Percentiles rank a stretch among this genome's conserved stretches.
Conservation (phyloP, 192 early-diverging fungal genomes). For the Gaertneriomyces semiglobifer region DNA sequence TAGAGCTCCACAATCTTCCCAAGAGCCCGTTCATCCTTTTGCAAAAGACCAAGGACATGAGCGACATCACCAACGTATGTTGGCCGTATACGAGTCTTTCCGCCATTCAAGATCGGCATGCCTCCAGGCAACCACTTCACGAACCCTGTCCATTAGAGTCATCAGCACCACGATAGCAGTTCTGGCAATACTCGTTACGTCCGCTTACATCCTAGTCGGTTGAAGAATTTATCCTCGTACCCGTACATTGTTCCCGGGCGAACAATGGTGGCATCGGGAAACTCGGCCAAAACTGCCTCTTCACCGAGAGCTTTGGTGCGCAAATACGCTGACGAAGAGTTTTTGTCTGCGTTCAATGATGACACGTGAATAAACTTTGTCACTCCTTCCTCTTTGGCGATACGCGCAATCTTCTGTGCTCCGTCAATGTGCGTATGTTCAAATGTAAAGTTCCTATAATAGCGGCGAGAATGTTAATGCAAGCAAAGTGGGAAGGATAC, state of each 20-base stretch:
- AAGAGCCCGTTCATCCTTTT: slow-evolving; percentile 65
- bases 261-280: slow-evolving; percentile 92
- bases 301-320: slow-evolving; percentile 90
- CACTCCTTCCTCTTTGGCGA: slow-evolving; percentile 75
- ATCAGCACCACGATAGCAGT: slow-evolving; percentile 44
- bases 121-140: slow-evolving; percentile 33
- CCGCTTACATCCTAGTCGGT: slow-evolving; percentile 70
- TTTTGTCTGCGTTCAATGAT: slow-evolving; percentile 70
- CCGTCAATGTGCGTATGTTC: slow-evolving; percentile 82
- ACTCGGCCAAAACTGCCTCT: slow-evolving; percentile 78
- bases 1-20: slow-evolving; percentile 90
- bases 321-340: slow-evolving; percentile 74
- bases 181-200: slow-evolving; percentile 30
- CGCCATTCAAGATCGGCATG: slow-evolving; percentile 65
- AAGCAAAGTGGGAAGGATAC: not conserved
- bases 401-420: slow-evolving; percentile 74
- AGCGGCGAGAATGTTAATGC: no score
- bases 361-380: slow-evolving; percentile 87
- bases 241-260: slow-evolving; percentile 87
- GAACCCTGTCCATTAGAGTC: slow-evolving; percentile 22
- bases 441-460: slow-evolving; percentile 81
- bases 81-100: slow-evolving; percentile 66
- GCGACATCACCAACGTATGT: slow-evolving; percentile 86
- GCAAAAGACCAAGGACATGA: slow-evolving; percentile 69
- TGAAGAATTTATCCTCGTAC: slow-evolving; percentile 89